Evolutionary conservation across 192 early-diverging fungal species (phyloP), one percentile per base, ranked within the genome.

Genomic region (Geosiphon pyriformis): DNA sequence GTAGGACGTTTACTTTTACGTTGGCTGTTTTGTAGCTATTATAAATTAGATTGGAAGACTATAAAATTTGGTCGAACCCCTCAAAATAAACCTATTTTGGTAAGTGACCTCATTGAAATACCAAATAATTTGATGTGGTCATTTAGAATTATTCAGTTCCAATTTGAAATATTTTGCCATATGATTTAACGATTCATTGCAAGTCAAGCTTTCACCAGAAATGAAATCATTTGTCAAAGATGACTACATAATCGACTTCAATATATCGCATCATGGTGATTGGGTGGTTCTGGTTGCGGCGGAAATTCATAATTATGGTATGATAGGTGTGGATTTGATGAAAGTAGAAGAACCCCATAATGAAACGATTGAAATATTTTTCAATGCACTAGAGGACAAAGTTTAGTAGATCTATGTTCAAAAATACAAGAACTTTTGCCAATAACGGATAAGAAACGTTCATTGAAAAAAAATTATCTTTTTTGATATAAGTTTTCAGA

Each of bases 181-280:
- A n/a, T n/a, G n/a, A n/a, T n/a, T n/a, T n/a, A n/a, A n/a, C n/a
- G 37, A 42, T 42, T 42, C 15, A 6, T 42, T 15, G 7, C 37
- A 15, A 42, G 37, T 6, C 15, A 10, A 42, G 15, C 37, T 42
- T 10, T 42, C 6, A 6, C 15, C 37, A 42, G 6, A 42, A 42
- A 10, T 42, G 7, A 10, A 15, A 15, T 42, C 37, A 10, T 6
- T 15, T 42, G 6, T 42, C 37, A n/a, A n/a, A n/a, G n/a, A 35
- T 11, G 37, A 57, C 42, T 18, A 1, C 26, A 2, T 23, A 48
- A 48, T 37, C 12, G 50, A 58, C 48, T 84, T 83, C 67, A 85
- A 83, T 65, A 67, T 82, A 31, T 83, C 83, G 2, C 78, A 85
- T 73, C 80, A 85, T 67, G 83, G 82, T 2, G 78, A 82, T 61